These are phyloP conservation scores for Scheffersomyces coipomensis DNA, from an alignment of 805 yeast genomes.

Conservation along the genomic window DNA sequence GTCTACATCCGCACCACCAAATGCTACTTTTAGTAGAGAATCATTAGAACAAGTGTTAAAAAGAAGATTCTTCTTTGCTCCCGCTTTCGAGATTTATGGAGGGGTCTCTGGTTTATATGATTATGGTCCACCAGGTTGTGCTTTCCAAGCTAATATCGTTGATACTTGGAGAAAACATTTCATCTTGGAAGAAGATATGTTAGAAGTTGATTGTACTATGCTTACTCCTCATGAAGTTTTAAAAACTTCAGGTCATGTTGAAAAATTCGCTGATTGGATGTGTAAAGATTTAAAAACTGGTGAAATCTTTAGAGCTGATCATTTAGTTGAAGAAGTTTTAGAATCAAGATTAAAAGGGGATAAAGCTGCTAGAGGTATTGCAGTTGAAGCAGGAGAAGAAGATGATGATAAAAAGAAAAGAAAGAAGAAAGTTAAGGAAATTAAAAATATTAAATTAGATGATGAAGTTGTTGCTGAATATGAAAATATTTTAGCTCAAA, in stretches of 20 bases:
- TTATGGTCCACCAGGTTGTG: slow-evolving; percentile 99
- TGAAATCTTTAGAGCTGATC: slow-evolving; percentile 98
- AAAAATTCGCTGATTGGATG: slow-evolving; percentile 99
- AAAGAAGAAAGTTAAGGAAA: slow-evolving; percentile 91
- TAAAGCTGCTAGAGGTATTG: slow-evolving; percentile 89
- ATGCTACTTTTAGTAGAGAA: slow-evolving; percentile 72
- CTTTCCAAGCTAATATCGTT: slow-evolving; percentile 91
- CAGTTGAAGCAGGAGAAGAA: slow-evolving; percentile 50
- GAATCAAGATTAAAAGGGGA: slow-evolving; percentile 97
- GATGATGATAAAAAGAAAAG: slow-evolving; percentile 70
- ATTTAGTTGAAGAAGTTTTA: slow-evolving; percentile 94
- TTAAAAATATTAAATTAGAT: slow-evolving; percentile 81
- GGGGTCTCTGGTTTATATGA: slow-evolving; percentile 98
- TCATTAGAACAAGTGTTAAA: slow-evolving; percentile 85
- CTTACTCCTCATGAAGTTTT: slow-evolving; percentile 96
- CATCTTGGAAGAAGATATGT: slow-evolving; percentile 96
- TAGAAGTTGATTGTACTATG: slow-evolving; percentile 98
- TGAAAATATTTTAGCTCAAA: slow-evolving; percentile 84
- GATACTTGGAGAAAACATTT: slow-evolving; percentile 98
- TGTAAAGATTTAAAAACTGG: slow-evolving; percentile 93
- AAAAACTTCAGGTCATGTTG: slow-evolving; percentile 99
- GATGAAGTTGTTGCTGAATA: slow-evolving; percentile 79
- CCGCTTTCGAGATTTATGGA: slow-evolving; percentile 95
- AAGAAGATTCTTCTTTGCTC: slow-evolving; percentile 96
- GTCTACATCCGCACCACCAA: slow-evolving; percentile 23